Base-by-base conservation (phyloP, 106 monocot genomes). In the Ottelia alismoides region DNA sequence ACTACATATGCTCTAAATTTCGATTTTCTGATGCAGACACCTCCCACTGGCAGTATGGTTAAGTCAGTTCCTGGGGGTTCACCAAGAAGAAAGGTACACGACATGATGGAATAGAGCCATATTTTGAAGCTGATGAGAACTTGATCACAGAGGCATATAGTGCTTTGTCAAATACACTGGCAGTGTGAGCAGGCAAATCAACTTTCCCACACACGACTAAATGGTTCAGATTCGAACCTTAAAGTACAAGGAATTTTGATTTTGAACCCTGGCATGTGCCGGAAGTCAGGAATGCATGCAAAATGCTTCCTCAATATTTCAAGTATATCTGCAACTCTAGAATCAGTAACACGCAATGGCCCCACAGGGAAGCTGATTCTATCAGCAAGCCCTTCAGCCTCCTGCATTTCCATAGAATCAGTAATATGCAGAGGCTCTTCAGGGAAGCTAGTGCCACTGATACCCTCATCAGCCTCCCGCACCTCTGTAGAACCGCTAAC, bases 31-130 rank as follows among this genome's bases (percentile, higher is more conserved):
- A 51, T 48, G 31, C 45, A 56, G 51, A 40, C 22, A 63, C 49
- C 57, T 32, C 53, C 70, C 2, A 65, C 44, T 18, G 77, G 69
- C 10, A 93, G 52, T 11, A 92, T 72, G 28, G 62, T 79, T 50
- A 55, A 47, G 49, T 66, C 63, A 48, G 52, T 64, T 54, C 58
- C 71, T 28, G 73, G 25, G 45, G 78, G 81, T 69, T 76, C 71
- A 40, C 88, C 84, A 29, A 78, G 73, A 67, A 81, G 65, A 96
- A 96, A 47, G 92, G 87, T 11, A 93, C 73, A 25, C 70, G 87
- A 56, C 70, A 77, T 40, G 77, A 30, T 19, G 80, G 83, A 64
- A 93, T 85, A 24, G 67, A 66, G 26, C 96, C 88, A 58, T 74
- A 88, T 17, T 84, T 78, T 25, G 84, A 61, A 20, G 70, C 55